Conservation (phyloP, 768 basidiomycete species). For the Amanita inopinata region DNA sequence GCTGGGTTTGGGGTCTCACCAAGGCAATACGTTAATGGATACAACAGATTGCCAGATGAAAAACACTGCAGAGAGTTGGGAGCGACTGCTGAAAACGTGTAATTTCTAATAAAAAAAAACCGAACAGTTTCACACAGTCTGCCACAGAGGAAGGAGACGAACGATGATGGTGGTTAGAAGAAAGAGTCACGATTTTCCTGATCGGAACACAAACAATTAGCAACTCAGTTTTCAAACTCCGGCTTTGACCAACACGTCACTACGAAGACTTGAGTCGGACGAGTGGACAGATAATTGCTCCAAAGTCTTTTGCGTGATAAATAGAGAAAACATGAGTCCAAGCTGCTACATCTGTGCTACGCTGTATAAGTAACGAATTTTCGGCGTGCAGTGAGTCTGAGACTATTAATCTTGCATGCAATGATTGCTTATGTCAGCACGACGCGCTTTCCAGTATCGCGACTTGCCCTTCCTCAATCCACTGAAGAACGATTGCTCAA, state of each 20-base stretch:
- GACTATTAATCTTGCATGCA: too few relatives aligned
- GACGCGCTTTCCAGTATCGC: too few relatives aligned
- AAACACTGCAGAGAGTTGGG: conserved; percentile 14
- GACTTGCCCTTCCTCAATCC: conserved; percentile 16
- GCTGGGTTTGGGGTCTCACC: conserved; percentile 7
- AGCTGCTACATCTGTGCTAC: too few relatives aligned
- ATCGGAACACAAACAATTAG: conserved; percentile 14
- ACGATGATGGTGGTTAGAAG: conserved; percentile 29
- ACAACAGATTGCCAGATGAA: conserved; percentile 20
- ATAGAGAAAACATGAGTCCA: too few relatives aligned
- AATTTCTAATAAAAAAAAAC: conserved; percentile 32
- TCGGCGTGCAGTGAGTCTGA: background rate
- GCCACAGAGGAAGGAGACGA: conserved; percentile 28
- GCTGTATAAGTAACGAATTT: background rate
- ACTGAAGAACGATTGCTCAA: conserved; percentile 29
- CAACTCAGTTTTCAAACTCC: conserved; percentile 24
- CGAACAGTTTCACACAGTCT: conserved; percentile 37
- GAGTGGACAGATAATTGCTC: too few relatives aligned
- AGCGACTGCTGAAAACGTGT: conserved; percentile 16
- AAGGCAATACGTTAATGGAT: conserved; percentile 3
- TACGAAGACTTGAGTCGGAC: too few relatives aligned
- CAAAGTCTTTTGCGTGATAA: too few relatives aligned
- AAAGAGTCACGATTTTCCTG: conserved; percentile 13
- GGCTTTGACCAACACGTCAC: conserved; percentile 9
- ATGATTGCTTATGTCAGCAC: conserved; percentile 27